Conservation (phyloP, 2,329 filamentous ascomycete species). For the Diplodia scrobiculata region DNA sequence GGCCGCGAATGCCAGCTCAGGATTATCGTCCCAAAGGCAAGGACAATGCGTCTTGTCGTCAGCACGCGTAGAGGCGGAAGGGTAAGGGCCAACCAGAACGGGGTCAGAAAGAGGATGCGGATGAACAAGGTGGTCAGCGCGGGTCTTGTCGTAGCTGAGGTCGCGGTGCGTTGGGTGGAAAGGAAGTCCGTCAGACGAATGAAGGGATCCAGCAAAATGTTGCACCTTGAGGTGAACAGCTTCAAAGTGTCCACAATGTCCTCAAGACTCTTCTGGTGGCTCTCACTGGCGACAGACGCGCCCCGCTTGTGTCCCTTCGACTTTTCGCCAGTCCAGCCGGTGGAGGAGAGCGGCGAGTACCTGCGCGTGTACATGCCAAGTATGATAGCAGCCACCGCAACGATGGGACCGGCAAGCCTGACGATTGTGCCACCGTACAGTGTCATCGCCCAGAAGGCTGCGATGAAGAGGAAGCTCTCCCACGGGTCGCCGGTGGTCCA, state of each 20-base stretch:
- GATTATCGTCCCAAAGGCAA: conserved; percentile 82
- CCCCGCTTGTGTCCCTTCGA: conserved; percentile 57
- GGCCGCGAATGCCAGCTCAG: conserved; percentile 92
- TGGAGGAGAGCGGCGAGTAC: conserved; percentile 87
- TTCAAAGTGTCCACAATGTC: conserved; percentile 95
- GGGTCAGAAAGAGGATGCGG: conserved; percentile 82
- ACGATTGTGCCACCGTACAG: conserved; percentile 86
- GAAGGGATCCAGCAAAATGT: conserved; percentile 86
- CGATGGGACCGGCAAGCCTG: conserved; percentile 77
- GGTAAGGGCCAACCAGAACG: conserved; percentile 81
- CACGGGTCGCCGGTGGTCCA: conserved; percentile 94
- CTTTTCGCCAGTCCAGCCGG: conserved; percentile 70
- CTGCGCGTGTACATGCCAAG: conserved; percentile 88
- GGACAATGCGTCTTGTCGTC: conserved; percentile 78
- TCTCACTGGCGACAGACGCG: conserved; percentile 62
- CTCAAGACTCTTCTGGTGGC: conserved; percentile 90
- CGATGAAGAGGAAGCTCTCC: conserved; percentile 92
- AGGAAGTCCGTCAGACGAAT: conserved; percentile 89
- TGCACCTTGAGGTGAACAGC: conserved; percentile 87
- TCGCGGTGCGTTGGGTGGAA: conserved; percentile 85
- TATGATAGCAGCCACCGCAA: conserved; percentile 78
- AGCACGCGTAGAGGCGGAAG: conserved; percentile 81
- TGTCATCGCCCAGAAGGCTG: conserved; percentile 79
- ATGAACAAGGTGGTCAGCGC: conserved; percentile 88
- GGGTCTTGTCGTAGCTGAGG: conserved; percentile 85